Evolutionary conservation across 768 basidiomycete genomes (phyloP).

Genomic region (Suillus discolor): DNA sequence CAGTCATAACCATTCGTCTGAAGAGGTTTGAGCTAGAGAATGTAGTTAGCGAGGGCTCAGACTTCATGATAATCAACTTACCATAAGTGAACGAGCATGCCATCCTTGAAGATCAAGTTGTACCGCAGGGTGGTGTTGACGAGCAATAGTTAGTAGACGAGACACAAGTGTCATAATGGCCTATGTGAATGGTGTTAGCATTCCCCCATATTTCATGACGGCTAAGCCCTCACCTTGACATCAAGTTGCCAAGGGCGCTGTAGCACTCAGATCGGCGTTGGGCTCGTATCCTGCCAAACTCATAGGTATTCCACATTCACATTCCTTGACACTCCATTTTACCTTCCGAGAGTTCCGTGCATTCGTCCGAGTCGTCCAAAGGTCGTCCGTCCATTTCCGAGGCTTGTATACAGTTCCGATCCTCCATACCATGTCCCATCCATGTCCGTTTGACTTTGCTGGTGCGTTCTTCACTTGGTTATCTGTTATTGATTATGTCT

Average conservation of each 20-base stretch:
- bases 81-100: background rate
- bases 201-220: background rate
- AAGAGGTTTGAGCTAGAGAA: background rate
- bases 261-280: no score
- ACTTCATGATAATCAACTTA: background rate
- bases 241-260: background rate
- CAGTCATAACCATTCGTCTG: background rate
- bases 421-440: no score
- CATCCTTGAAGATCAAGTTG: background rate
- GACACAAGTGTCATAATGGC: background rate
- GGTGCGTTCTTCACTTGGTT: no score
- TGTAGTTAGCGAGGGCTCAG: background rate
- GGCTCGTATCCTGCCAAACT: no score
- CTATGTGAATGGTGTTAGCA: background rate
- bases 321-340: no score
- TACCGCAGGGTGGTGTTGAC: background rate
- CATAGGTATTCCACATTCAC: no score
- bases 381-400: no score
- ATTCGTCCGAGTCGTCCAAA: no score
- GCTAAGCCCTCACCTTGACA: background rate
- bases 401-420: no score
- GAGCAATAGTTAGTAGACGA: background rate
- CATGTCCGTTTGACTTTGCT: no score
- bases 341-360: no score
- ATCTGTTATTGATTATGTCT: no score